A percentile compares a stretch with the other conserved stretches of the same genome.
phyloP scores from a whole-genome alignment of 805 yeast genomes.

The Yarrowia osloensis region DNA sequence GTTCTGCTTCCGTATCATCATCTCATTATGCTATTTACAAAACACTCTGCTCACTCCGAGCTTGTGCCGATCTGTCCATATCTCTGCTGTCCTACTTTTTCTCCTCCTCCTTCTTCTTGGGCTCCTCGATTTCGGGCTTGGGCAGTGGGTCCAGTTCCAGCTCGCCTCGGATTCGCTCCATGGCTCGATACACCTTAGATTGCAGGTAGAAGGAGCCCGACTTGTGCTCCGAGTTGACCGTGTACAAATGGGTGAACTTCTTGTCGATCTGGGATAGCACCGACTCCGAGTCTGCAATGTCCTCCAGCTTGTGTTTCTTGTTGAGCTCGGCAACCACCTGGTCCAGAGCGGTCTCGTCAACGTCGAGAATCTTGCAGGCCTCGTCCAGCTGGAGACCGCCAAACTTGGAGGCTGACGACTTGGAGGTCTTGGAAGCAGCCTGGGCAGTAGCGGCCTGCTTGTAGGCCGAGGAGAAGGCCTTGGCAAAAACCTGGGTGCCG shows the following conservation, averaged over 20 bases:
- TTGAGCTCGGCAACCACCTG: constrained; percentile 16
- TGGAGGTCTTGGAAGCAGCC: constrained; percentile 59
- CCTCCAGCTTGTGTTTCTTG: constrained; percentile 24
- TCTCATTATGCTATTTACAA: constrained; percentile 29
- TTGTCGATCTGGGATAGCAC: constrained; percentile 57
- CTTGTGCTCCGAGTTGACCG: constrained; percentile 87
- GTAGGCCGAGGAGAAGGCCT: constrained; percentile 96
- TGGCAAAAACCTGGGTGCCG: constrained; percentile 93
- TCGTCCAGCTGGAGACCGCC: constrained; percentile 86
- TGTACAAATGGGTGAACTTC: constrained; percentile 80
- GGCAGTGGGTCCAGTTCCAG: constrained; percentile 45
- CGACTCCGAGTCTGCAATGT: constrained; percentile 20
- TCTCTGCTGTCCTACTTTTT: neutral
- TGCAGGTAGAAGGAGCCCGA: constrained; percentile 96
- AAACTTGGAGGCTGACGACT: constrained; percentile 48
- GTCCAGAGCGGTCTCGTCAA: constrained; percentile 55
- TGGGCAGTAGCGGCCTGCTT: constrained; percentile 94
- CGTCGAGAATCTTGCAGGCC: constrained; percentile 85
- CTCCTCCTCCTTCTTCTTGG: constrained; percentile 30
- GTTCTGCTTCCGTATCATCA: neutral
- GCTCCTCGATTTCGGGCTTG: constrained; percentile 27
- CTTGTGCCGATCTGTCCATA: neutral
- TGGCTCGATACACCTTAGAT: constrained; percentile 89
- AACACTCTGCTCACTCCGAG: neutral
- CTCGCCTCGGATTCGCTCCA: constrained; percentile 85